phyloP scores from a whole-genome alignment of 2,329 filamentous ascomycete species.

The Neonectria coccinea region DNA sequence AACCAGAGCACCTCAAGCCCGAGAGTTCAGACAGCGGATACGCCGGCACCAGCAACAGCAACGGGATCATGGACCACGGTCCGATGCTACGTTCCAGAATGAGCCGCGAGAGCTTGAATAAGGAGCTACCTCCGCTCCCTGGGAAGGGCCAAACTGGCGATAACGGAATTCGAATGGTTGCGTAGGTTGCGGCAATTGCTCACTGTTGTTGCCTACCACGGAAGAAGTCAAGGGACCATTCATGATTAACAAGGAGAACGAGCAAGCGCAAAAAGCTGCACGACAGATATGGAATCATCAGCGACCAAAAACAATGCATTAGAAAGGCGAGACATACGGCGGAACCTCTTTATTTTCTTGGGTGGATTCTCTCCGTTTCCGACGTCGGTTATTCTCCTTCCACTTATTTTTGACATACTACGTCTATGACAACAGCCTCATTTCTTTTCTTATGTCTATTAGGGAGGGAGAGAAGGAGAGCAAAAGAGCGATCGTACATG shows the following conservation, averaged over 20 bases:
- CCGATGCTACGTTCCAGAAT: slow-evolving; percentile 53
- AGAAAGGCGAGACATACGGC: slow-evolving; percentile 45
- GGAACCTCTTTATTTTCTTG: slow-evolving; percentile 35
- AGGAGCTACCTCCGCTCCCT: slow-evolving; percentile 70
- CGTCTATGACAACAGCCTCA: slow-evolving; percentile 39
- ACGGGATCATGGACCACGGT: slow-evolving; percentile 43
- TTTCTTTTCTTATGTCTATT: slow-evolving; percentile 38
- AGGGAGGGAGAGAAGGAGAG: slow-evolving; percentile 23
- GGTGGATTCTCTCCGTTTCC: slow-evolving; percentile 27
- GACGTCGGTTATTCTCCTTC: slow-evolving; percentile 36
- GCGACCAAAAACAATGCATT: slow-evolving; percentile 45
- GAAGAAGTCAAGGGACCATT: slow-evolving; percentile 31
- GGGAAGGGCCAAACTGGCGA: slow-evolving; percentile 45
- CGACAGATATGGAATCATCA: slow-evolving; percentile 43
- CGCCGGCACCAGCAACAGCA: slow-evolving; percentile 51
- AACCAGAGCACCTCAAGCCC: slow-evolving; percentile 52
- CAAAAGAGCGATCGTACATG: slow-evolving; percentile 4
- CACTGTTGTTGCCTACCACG: slow-evolving; percentile 39
- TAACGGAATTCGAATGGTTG: slow-evolving; percentile 48
- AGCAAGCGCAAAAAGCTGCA: slow-evolving; percentile 40
- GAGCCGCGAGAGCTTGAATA: slow-evolving; percentile 70
- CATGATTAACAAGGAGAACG: slow-evolving; percentile 43
- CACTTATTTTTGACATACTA: slow-evolving; percentile 40
- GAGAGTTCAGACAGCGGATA: slow-evolving; percentile 63
- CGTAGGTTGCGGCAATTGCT: slow-evolving; percentile 45